phyloP scores from a whole-genome alignment of 2,329 filamentous ascomycete species.

The Sclerotinia subarctica region DNA sequence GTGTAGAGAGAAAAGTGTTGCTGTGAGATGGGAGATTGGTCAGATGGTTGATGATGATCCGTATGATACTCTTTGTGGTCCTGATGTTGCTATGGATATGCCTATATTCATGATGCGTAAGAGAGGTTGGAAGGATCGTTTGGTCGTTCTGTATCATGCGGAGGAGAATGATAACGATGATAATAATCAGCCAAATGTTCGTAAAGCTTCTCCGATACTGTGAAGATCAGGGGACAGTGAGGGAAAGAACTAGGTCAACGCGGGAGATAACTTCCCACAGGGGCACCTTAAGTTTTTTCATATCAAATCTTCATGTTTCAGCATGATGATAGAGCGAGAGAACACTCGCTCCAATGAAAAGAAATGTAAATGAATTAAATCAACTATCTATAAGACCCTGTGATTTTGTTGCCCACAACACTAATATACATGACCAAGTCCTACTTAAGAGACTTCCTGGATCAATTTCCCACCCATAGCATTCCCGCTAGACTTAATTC shows the following conservation, averaged over 20 bases:
- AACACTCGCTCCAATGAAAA: not conserved
- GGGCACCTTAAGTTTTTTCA: not conserved
- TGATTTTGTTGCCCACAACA: no score
- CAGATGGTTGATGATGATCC: not conserved
- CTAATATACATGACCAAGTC: not conserved
- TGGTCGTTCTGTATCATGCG: not conserved
- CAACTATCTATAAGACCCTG: not conserved
- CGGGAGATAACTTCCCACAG: no score
- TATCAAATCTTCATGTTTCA: not conserved
- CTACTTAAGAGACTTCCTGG: conserved; percentile 34
- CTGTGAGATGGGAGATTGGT: not conserved
- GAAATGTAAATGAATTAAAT: not conserved
- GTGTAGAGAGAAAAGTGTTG: not conserved
- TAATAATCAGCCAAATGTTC: not conserved
- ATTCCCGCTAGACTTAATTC: conserved; percentile 26
- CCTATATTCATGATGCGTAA: not conserved
- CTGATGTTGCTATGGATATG: not conserved
- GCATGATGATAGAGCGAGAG: not conserved
- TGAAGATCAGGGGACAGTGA: not conserved
- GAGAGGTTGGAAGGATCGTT: not conserved
- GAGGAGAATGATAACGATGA: not conserved
- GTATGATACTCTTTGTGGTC: not conserved
- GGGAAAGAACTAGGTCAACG: no score
- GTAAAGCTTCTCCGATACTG: not conserved
- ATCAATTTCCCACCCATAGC: conserved; percentile 36